Percentiles rank a stretch among this genome's conserved stretches.
Conservation (phyloP, 192 early-diverging fungal genomes). For the Coemansia sp. region DNA sequence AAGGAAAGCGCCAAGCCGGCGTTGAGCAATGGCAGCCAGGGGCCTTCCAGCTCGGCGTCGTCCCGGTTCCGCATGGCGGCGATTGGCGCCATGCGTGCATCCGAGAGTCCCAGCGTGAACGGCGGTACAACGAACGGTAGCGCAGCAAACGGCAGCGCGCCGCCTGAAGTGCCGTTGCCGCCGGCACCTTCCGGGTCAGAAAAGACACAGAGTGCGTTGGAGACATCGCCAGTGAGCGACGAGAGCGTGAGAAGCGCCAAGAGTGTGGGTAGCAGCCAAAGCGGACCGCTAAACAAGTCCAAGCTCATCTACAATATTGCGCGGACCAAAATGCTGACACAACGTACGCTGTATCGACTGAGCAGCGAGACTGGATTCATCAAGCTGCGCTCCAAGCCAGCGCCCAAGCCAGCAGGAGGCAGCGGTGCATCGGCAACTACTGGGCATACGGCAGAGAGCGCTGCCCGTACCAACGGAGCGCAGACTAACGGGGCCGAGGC, state of each 20-base stretch:
- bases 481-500: conserved; percentile 2
- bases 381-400: conserved; percentile 45
- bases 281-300: conserved; percentile 16
- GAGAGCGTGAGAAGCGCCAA: conserved; percentile 10
- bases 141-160: not conserved
- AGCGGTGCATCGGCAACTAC: conserved; percentile 10
- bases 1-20: not conserved
- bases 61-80: conserved; percentile 39
- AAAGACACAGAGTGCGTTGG: not conserved
- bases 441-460: conserved; percentile 4
- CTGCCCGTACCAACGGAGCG: conserved; percentile 6
- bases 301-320: conserved; percentile 53
- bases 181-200: not conserved
- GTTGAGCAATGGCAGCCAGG: not conserved
- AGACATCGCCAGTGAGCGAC: conserved; percentile 9
- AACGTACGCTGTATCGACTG: conserved; percentile 40
- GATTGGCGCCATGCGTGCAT: conserved; percentile 20
- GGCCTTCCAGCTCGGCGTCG: conserved; percentile 11
- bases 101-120: conserved; percentile 16
- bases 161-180: conserved; percentile 6
- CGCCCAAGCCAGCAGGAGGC: conserved; percentile 8
- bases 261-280: conserved; percentile 5
- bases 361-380: conserved; percentile 50
- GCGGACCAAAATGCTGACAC: conserved; percentile 41
- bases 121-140: not conserved